These are phyloP conservation scores for Talaromyces funiculosus DNA, from an alignment of 2,329 filamentous ascomycete species.

Conservation along the genomic window DNA sequence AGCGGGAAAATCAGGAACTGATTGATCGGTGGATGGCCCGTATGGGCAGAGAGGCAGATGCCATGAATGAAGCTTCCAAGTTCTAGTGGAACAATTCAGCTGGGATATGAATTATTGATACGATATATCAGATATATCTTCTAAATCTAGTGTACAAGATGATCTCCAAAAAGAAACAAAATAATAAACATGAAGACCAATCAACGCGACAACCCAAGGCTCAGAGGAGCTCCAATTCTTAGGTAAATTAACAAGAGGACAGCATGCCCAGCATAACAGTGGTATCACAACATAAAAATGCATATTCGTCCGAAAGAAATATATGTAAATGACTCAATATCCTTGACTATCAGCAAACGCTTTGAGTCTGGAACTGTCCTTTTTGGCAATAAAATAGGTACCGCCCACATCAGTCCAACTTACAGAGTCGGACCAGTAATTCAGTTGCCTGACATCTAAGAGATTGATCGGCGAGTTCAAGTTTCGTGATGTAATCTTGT, in stretches of 20 bases:
- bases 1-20: slow-evolving; percentile 79
- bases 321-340: not conserved
- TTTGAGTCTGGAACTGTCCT: slow-evolving; percentile 56
- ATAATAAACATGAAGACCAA: not conserved
- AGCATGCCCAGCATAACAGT: slow-evolving; percentile 10
- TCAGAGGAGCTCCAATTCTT: not conserved
- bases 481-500: slow-evolving; percentile 67
- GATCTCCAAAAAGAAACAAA: not conserved
- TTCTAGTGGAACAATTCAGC: slow-evolving; percentile 32
- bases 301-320: not conserved
- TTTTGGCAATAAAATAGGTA: slow-evolving; percentile 81
- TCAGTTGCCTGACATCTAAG: slow-evolving; percentile 67
- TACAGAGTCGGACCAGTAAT: slow-evolving; percentile 65
- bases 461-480: slow-evolving; percentile 76
- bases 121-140: not conserved
- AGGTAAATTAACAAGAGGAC: not conserved
- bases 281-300: slow-evolving; percentile 16
- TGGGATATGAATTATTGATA: not conserved
- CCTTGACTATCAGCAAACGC: slow-evolving; percentile 38
- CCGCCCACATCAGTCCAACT: slow-evolving; percentile 87
- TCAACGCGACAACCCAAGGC: not conserved
- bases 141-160: slow-evolving; percentile 4
- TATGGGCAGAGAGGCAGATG: slow-evolving; percentile 79
- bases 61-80: slow-evolving; percentile 64
- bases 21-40: slow-evolving; percentile 87